These are phyloP conservation scores for Colletotrichum shisoi DNA, from an alignment of 2,329 filamentous ascomycete genomes.

Conservation along the genomic window DNA sequence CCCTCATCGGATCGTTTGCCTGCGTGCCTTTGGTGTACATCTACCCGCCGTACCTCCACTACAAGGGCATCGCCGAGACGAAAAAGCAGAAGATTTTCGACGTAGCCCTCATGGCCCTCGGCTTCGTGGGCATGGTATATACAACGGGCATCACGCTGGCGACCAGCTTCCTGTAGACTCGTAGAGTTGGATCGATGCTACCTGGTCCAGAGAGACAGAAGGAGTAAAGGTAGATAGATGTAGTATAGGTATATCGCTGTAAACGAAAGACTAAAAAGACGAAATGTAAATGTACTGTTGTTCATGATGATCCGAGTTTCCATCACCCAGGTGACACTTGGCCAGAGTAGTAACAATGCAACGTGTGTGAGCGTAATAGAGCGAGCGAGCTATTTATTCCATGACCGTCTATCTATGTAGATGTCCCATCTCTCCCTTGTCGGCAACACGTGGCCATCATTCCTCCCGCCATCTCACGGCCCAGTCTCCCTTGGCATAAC, in stretches of 20 bases:
- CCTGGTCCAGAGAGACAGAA: neutral
- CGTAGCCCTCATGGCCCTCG: constrained; percentile 68
- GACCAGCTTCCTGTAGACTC: constrained; percentile 50
- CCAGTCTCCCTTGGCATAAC: constrained; percentile 69
- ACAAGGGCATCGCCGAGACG: constrained; percentile 69
- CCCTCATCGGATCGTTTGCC: constrained; percentile 94
- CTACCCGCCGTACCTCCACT: constrained; percentile 76
- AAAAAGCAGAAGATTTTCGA: constrained; percentile 65
- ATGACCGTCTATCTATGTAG: too few species aligned
- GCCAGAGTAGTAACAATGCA: too few species aligned
- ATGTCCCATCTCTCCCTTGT: too few species aligned
- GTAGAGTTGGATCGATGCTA: neutral
- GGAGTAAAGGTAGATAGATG: neutral
- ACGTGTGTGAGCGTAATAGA: too few species aligned
- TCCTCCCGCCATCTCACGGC: constrained; percentile 63
- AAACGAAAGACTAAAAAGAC: neutral
- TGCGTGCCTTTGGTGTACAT: constrained; percentile 96
- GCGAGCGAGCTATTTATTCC: too few species aligned
- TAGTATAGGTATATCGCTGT: neutral
- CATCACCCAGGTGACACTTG: too few species aligned
- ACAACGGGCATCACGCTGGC: constrained; percentile 70
- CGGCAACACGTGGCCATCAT: neutral
- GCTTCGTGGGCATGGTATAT: constrained; percentile 73
- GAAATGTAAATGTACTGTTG: constrained; percentile 13
- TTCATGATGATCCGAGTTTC: neutral